Conservation (phyloP, 1,139 yeast genomes). For the Zygoascus hellenicus region DNA sequence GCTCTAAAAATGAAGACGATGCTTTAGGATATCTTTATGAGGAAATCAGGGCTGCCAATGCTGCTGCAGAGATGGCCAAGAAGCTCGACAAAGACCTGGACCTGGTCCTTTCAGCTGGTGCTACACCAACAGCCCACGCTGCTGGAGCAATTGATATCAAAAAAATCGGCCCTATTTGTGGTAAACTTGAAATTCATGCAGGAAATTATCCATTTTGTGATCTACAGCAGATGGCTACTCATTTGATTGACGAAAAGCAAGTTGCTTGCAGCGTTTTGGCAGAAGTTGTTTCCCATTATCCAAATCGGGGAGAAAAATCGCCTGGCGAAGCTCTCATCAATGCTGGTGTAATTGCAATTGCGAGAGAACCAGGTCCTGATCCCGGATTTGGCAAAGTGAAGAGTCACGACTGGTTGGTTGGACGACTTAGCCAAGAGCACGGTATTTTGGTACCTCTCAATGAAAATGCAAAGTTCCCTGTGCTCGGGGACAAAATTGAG, state of each 20-base stretch:
- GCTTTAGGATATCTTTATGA: slow-evolving; percentile 47
- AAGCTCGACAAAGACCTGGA: slow-evolving; percentile 28
- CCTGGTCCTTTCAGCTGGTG: slow-evolving; percentile 58
- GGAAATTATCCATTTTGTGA: slow-evolving; percentile 74
- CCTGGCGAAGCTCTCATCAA: slow-evolving; percentile 58
- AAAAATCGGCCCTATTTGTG: slow-evolving; percentile 30
- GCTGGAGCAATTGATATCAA: slow-evolving; percentile 35
- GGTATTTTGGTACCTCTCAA: slow-evolving; percentile 47
- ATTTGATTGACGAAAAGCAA: slow-evolving; percentile 43
- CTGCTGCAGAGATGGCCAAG: slow-evolving; percentile 43
- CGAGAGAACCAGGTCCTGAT: slow-evolving; percentile 50
- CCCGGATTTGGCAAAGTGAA: slow-evolving; percentile 47
- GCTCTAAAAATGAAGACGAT: slow-evolving; percentile 41
- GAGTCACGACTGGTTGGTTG: slow-evolving; percentile 45
- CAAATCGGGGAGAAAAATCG: slow-evolving; percentile 45
- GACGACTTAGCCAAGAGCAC: slow-evolving; percentile 51
- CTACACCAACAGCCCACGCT: slow-evolving; percentile 77
- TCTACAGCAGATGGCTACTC: slow-evolving; percentile 68
- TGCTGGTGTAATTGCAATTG: slow-evolving; percentile 67
- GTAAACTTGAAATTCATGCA: slow-evolving; percentile 62
- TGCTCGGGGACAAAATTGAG: slow-evolving; percentile 49
- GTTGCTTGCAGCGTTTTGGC: slow-evolving; percentile 57
- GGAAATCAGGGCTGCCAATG: slow-evolving; percentile 53
- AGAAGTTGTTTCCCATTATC: slow-evolving; percentile 58
- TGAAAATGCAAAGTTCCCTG: slow-evolving; percentile 38